phyloP scores from a whole-genome alignment of 1,139 yeast species.

The Debaryomyces sp. region DNA sequence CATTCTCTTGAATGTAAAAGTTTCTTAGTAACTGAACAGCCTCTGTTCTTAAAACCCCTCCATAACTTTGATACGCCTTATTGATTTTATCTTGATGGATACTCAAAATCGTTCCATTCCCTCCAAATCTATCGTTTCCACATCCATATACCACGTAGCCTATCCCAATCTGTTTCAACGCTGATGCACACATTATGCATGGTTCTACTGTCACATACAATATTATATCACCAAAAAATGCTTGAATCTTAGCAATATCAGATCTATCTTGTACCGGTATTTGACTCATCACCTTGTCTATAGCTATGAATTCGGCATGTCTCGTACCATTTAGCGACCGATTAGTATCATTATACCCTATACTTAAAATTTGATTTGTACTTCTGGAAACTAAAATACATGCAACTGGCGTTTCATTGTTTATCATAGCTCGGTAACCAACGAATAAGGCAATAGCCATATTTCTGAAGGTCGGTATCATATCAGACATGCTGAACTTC shows the following conservation, averaged over 20 bases:
- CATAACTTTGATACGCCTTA: slow-evolving; percentile 58
- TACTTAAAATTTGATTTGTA: slow-evolving; percentile 58
- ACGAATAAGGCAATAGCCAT: slow-evolving; percentile 46
- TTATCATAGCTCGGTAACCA: slow-evolving; percentile 41
- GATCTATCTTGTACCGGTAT: slow-evolving; percentile 17
- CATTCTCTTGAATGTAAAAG: slow-evolving; percentile 85
- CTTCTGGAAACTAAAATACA: slow-evolving; percentile 59
- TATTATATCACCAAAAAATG: slow-evolving; percentile 52
- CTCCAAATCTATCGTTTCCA: slow-evolving; percentile 94
- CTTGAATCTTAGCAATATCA: slow-evolving; percentile 19
- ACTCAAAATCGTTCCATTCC: slow-evolving; percentile 83
- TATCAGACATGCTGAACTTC: slow-evolving; percentile 16
- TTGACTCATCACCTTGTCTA: slow-evolving; percentile 50
- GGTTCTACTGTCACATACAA: slow-evolving; percentile 97
- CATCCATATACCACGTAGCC: slow-evolving; percentile 83
- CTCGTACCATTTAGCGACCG: slow-evolving; percentile 78
- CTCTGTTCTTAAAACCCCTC: slow-evolving; percentile 80
- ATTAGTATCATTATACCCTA: slow-evolving; percentile 91
- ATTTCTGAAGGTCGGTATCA: slow-evolving; percentile 30
- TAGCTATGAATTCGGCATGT: slow-evolving; percentile 91
- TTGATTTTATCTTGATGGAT: slow-evolving; percentile 54
- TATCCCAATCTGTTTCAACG: slow-evolving; percentile 78
- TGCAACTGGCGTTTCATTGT: slow-evolving; percentile 77
- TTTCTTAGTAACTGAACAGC: slow-evolving; percentile 79
- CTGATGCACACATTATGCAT: slow-evolving; percentile 97